These are phyloP conservation scores for Perkinsus olseni DNA, from an alignment of 169 alveolate species.

Conservation along the genomic window DNA sequence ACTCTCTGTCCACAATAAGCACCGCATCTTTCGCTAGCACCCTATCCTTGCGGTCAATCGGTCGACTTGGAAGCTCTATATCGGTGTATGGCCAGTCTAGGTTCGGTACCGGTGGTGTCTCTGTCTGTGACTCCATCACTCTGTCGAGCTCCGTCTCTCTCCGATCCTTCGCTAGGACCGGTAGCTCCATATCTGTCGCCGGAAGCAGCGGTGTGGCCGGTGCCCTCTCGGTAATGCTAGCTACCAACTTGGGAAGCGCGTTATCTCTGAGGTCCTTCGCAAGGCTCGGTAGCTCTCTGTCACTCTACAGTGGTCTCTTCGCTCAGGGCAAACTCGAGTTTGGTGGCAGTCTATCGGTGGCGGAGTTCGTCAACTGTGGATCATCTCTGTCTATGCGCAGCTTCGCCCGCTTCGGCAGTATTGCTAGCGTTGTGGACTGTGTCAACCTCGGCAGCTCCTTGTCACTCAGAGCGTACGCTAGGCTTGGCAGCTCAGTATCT, in stretches of 20 bases:
- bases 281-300: background rate
- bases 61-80: background rate
- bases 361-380: background rate
- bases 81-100: slow-evolving; percentile 1
- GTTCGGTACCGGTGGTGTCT: background rate
- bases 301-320: background rate
- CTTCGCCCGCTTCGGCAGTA: background rate
- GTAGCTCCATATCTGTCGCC: background rate
- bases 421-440: background rate
- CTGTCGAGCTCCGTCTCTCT: background rate
- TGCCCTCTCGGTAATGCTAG: background rate
- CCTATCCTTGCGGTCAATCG: background rate
- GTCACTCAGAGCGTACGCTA: background rate
- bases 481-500: background rate
- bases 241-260: background rate
- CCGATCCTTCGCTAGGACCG: background rate
- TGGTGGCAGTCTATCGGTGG: background rate
- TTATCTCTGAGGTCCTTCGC: background rate
- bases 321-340: background rate
- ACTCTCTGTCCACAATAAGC: background rate
- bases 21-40: background rate
- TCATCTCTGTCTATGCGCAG: background rate
- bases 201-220: background rate
- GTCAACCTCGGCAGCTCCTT: background rate
- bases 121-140: background rate